Evolutionary conservation across 345 rosid genomes (phyloP).

Genomic region (Angophora floribunda): DNA sequence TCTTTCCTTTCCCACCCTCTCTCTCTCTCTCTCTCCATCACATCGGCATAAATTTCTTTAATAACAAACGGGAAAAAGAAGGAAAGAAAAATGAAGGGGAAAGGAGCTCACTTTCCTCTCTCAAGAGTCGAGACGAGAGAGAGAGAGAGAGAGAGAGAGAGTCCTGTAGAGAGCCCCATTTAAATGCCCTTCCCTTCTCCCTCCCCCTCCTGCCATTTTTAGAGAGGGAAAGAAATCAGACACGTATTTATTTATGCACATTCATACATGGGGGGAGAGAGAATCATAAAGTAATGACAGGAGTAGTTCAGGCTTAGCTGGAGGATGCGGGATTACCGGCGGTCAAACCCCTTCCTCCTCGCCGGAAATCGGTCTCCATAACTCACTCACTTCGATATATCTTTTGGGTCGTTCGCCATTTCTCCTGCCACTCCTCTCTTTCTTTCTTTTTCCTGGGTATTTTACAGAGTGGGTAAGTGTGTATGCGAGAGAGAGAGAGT

Average conservation of each 20-base stretch:
- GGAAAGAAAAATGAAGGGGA: background rate
- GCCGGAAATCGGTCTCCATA: conserved; percentile 1
- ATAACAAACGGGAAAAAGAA: too few relatives aligned
- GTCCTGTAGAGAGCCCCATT: background rate
- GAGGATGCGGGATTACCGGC: conserved; percentile 20
- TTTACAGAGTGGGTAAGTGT: background rate
- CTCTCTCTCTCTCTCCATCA: background rate
- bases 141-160: background rate
- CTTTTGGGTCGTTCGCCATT: background rate
- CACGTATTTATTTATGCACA: background rate
- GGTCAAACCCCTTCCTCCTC: conserved; percentile 14
- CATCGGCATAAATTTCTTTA: background rate
- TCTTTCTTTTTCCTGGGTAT: background rate
- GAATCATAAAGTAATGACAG: background rate
- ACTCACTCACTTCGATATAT: background rate
- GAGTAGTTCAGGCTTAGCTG: conserved; percentile 14
- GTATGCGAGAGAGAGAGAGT: background rate
- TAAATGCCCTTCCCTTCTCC: background rate
- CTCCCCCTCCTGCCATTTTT: background rate
- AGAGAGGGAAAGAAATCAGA: background rate
- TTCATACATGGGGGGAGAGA: background rate
- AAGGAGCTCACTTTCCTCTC: background rate
- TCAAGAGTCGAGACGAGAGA: background rate
- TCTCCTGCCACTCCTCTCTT: background rate
- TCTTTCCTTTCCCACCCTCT: background rate